Percentiles rank a stretch among this genome's conserved stretches.
phyloP scores from a whole-genome alignment of 805 yeast genomes.

The Candida multigemmis region DNA sequence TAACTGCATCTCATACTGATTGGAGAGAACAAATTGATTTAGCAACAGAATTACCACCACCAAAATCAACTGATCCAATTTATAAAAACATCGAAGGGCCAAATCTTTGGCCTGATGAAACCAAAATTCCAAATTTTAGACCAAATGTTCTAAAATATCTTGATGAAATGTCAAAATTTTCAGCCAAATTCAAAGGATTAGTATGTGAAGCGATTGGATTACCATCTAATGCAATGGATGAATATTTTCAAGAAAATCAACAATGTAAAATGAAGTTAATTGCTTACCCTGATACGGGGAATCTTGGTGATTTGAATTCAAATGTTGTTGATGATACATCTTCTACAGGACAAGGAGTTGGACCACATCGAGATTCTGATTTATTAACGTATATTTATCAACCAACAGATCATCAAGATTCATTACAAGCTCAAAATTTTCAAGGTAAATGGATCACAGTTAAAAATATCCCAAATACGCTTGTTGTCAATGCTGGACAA shows the following conservation, averaged over 20 bases:
- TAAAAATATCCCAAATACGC: constrained; percentile 36
- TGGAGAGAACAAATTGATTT: constrained; percentile 58
- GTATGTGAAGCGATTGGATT: constrained; percentile 51
- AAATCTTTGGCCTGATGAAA: constrained; percentile 41
- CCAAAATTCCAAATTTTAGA: constrained; percentile 33
- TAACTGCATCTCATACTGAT: constrained; percentile 44
- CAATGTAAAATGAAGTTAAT: constrained; percentile 46
- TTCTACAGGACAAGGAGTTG: constrained; percentile 40
- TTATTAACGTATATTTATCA: constrained; percentile 53
- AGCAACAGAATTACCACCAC: constrained; percentile 43
- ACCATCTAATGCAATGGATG: constrained; percentile 32
- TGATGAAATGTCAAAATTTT: constrained; percentile 34
- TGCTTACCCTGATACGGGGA: constrained; percentile 41
- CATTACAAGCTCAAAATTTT: constrained; percentile 47
- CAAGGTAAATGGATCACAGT: constrained; percentile 51
- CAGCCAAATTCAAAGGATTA: constrained; percentile 32
- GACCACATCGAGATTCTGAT: constrained; percentile 63
- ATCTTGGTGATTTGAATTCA: constrained; percentile 11
- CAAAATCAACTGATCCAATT: constrained; percentile 20
- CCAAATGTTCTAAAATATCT: constrained; percentile 34
- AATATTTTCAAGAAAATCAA: constrained; percentile 43
- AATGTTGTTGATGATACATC: constrained; percentile 19
- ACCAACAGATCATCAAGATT: constrained; percentile 38
- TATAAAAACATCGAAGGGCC: constrained; percentile 51
- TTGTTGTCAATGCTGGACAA: constrained; percentile 54